Base-by-base conservation (phyloP, 2,329 filamentous ascomycete genomes). In the Macrophomina pseudophaseolina region DNA sequence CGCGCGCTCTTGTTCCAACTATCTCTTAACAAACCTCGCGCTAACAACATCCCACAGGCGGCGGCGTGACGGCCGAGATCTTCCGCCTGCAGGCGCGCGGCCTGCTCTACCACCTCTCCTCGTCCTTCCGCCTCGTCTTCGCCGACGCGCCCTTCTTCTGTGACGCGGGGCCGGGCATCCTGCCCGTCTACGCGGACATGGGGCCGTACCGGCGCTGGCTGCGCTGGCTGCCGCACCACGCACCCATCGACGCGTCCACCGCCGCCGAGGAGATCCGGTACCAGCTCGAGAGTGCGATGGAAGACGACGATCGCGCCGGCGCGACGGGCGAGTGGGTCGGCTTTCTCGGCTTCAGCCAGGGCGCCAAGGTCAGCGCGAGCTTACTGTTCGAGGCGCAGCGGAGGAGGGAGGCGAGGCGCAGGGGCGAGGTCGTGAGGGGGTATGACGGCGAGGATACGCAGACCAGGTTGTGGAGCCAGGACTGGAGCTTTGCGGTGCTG, bases 81-180 rank as follows among this genome's bases (percentile, higher is more conserved):
- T 93, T 93, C 80, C 81, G 84, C 68, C 76, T 85, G 11, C 91
- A 94, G 79, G 87, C 88, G 71, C 90, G 91, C 69, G 80, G 80
- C 5, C 76, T 88, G 6, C 79, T 81, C 64, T 74, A 75, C 54
- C 73, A 80, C 64, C 84, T 93, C 0, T 74, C 79, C 52, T 76
- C 83, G 6, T 78, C 84, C 53, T 92, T 93, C 76, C 88, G 91
- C 48, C 84, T 93, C 70, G 87, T 91, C 73, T 94, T 90, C 79
- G 87, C 86, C 70, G 87, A 93, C 71, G 91, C 83, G 0, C 90
- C 91, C 1, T 91, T 89, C 75, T 81, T 84, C 66, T 89, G 87
- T 70, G 75, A 82, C 2, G 80, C 90, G 0, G 88, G 90, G 48
- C 83, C 87, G 0, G 88, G 86, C 69, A 86, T 93, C 14, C 76